Conservation (phyloP, 768 basidiomycete genomes). For the Termitomyces sp. region DNA sequence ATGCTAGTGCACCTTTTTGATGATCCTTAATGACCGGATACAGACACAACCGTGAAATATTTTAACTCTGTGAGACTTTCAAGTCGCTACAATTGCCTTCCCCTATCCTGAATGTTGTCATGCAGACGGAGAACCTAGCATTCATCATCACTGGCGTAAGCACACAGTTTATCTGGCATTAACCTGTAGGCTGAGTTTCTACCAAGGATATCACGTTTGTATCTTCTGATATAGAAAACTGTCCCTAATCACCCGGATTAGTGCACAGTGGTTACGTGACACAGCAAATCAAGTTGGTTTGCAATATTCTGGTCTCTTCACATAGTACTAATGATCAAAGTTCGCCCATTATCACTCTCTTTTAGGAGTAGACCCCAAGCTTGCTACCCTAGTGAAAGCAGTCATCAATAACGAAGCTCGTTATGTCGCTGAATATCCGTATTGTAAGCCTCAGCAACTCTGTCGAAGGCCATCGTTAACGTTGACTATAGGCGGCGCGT, state of each 20-base stretch:
- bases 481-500: constrained; percentile 47
- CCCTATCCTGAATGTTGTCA: not conserved
- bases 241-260: constrained; percentile 20
- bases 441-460: constrained; percentile 44
- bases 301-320: too few species aligned
- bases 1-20: constrained; percentile 6
- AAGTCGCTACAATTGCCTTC: not conserved
- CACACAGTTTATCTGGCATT: not conserved
- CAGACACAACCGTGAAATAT: constrained; percentile 79
- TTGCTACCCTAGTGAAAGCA: constrained; percentile 63
- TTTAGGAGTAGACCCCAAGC: constrained; percentile 43
- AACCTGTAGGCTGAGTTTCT: not conserved
- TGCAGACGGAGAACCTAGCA: constrained; percentile 60
- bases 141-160: constrained; percentile 78
- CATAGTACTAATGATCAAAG: constrained; percentile 26
- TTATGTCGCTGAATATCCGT: constrained; percentile 68
- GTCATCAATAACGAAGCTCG: constrained; percentile 78
- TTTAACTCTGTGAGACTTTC: constrained; percentile 46
- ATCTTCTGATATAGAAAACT: not conserved
- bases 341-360: constrained; percentile 68
- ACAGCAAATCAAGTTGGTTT: constrained; percentile 66
- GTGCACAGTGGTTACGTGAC: constrained; percentile 82
- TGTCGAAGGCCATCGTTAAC: not conserved
- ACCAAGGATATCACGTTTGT: constrained; percentile 69
- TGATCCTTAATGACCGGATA: not conserved